These are phyloP conservation scores for Amaranthus tricolor DNA, from an alignment of 179 eudicot genomes.

Conservation along the genomic window DNA sequence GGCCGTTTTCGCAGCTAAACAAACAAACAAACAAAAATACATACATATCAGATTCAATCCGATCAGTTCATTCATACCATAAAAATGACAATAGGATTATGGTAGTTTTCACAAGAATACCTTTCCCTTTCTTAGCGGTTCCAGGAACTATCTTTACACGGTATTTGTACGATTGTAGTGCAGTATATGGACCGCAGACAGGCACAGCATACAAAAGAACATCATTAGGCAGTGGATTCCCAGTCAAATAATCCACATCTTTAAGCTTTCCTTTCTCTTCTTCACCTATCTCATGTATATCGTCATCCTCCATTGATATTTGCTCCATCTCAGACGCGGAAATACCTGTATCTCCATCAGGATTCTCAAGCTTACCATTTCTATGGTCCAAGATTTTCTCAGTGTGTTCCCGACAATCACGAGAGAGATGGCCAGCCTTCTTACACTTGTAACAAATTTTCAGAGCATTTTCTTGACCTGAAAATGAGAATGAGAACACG, in stretches of 20 bases:
- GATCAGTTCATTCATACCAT: not conserved
- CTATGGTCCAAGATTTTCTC: conserved; percentile 31
- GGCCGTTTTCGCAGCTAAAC: conserved; percentile 88
- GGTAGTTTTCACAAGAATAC: conserved; percentile 31
- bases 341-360: conserved; percentile 24
- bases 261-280: conserved; percentile 84
- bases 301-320: conserved; percentile 90
- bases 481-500: not conserved
- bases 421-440: conserved; percentile 83
- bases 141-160: conserved; percentile 94
- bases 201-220: conserved; percentile 92
- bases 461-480: conserved; percentile 56
- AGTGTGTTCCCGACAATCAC: conserved; percentile 72
- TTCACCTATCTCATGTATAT: conserved; percentile 95
- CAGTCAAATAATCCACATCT: conserved; percentile 93
- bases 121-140: conserved; percentile 93
- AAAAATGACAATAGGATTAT: not conserved
- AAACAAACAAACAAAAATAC: not conserved
- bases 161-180: conserved; percentile 79
- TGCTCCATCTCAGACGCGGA: conserved; percentile 53
- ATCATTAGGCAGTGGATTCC: conserved; percentile 76
- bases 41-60: not conserved
- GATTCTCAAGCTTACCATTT: conserved; percentile 34
- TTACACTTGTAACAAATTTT: conserved; percentile 94
- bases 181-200: conserved; percentile 91